These are phyloP conservation scores for Boletus rex-veris DNA, from an alignment of 768 basidiomycete species.

Conservation along the genomic window DNA sequence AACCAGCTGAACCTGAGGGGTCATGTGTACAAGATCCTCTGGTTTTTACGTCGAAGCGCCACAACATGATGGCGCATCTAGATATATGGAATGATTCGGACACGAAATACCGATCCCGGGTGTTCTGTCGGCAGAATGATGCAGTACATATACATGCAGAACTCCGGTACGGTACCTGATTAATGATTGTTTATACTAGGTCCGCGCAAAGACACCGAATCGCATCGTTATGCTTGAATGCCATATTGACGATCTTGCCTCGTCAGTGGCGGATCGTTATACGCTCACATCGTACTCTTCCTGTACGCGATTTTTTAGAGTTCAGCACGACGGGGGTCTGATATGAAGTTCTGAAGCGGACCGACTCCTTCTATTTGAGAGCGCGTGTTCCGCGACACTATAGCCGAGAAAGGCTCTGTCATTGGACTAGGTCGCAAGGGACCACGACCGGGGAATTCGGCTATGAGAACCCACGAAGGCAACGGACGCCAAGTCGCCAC, in stretches of 20 bases:
- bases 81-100: background rate
- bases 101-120: background rate
- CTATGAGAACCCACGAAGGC: constrained; percentile 9
- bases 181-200: background rate
- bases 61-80: background rate
- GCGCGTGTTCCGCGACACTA: background rate
- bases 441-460: constrained; percentile 12
- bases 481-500: constrained; percentile 15
- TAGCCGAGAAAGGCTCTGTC: background rate
- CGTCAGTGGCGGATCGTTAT: constrained; percentile 14
- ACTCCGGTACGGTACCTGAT: background rate
- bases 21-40: background rate
- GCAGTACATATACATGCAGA: background rate
- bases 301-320: background rate
- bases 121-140: background rate
- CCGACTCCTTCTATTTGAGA: background rate
- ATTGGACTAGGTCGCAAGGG: background rate
- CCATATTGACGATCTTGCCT: constrained; percentile 12
- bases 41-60: background rate
- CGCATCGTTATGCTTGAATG: background rate
- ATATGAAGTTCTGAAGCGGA: background rate
- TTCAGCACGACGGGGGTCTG: background rate
- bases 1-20: background rate
- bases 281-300: constrained; percentile 1
- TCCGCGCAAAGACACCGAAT: constrained; percentile 1